Evolutionary conservation across 1,284 basidiomycete genomes (phyloP), one percentile per base, ranked within the genome.

Genomic region (Ceratobasidium theobromae): DNA sequence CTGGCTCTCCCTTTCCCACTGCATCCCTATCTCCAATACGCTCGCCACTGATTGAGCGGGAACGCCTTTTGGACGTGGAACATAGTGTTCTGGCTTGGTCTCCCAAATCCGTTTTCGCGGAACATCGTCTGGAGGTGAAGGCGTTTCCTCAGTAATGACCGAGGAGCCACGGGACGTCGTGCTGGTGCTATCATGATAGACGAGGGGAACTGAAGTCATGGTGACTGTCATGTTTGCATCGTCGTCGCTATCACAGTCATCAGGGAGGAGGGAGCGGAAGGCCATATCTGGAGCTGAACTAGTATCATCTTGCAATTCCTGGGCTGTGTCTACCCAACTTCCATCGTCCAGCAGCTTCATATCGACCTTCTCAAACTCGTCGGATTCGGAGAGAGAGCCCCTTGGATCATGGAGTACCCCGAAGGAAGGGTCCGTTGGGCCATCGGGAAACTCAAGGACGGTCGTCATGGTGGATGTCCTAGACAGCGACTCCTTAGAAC

Each of bases 11-110:
- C 60, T 48, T 21, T 64, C 60, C 60, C 60, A 64, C 23, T 64
- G 60, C 46, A 64, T 64, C 35, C 60, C 60, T 18, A 64, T 64
- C 60, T 64, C 60, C 38, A 64, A 27, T 6, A 53, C 60, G 60
- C 60, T 64, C 46, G 60, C 23, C 21, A 64, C 49, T 12, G 60
- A 52, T 35, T 27, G 60, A 9, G 60, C 30, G 25, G 60, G 60
- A 30, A 40, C 8, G 6, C 48, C 60, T 28, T 41, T 12, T 27
- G 60, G 60, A 38, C 60, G 45, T 16, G 60, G 60, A 25, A 64
- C 38, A 27, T 64, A 64, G 1, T 64, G 48, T 23, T 64, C 60
- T n/a, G 60, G 48, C 16, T 49, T 43, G n/a, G 38, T 38, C 18
- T 64, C 60, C 60, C 60, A 64, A 49, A 64, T 64, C 25, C 60